A percentile compares a stretch with the other conserved stretches of the same genome.
Conservation (phyloP, 352 stramenopile species). For the Phytophthora aleatoria region DNA sequence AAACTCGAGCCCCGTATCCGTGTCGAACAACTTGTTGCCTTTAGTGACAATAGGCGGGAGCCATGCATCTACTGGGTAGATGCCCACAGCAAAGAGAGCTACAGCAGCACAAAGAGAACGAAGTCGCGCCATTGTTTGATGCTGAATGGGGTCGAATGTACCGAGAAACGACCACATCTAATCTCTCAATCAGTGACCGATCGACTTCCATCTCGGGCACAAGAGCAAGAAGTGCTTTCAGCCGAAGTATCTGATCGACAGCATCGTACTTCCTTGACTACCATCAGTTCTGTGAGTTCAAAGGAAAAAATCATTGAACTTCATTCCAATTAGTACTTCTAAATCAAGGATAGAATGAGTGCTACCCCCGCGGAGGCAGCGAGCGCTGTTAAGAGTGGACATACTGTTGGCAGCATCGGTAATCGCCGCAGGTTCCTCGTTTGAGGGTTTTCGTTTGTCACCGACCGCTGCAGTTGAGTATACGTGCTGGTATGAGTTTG, state of each 20-base stretch:
- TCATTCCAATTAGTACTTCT: neutral
- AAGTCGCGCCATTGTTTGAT: neutral
- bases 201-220: neutral
- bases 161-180: neutral
- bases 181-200: neutral
- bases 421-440: slow-evolving; percentile 18
- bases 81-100: slow-evolving; percentile 4
- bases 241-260: neutral
- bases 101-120: slow-evolving; percentile 10
- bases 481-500: slow-evolving; percentile 34
- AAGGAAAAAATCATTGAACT: neutral
- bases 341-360: neutral
- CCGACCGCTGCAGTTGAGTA: slow-evolving; percentile 22
- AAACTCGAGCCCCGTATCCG: slow-evolving; percentile 61
- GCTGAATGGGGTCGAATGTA: no score
- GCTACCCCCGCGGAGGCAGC: neutral
- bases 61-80: slow-evolving; percentile 37
- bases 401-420: slow-evolving; percentile 10
- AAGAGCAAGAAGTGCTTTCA: neutral
- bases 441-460: slow-evolving; percentile 36
- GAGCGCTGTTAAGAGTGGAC: neutral
- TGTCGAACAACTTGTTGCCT: slow-evolving; percentile 89
- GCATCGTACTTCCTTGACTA: neutral
- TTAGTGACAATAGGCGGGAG: slow-evolving; percentile 51
- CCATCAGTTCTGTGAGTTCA: neutral